Evolutionary conservation across 805 yeast species (phyloP).

Genomic region (Candida krabiensis): DNA sequence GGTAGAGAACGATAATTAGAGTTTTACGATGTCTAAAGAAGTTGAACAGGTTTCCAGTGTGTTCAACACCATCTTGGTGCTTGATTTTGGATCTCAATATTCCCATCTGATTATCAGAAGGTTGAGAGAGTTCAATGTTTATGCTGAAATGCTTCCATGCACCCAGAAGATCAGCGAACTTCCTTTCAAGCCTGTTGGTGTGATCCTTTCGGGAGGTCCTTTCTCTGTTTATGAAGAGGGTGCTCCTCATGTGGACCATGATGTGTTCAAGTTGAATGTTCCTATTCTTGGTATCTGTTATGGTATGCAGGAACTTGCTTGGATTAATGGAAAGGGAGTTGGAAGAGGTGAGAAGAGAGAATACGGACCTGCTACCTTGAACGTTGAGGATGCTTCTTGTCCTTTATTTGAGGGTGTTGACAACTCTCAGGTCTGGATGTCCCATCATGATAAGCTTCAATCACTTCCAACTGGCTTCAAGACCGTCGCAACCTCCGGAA

Average conservation of each 20-base stretch:
- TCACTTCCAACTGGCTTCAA: conserved; percentile 88
- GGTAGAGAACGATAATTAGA: too few relatives aligned
- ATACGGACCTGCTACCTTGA: conserved; percentile 94
- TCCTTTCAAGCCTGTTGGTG: conserved; percentile 94
- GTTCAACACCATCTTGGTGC: conserved; percentile 94
- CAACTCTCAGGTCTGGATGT: conserved; percentile 98
- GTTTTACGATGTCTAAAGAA: conserved; percentile 18
- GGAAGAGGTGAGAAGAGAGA: conserved; percentile 97
- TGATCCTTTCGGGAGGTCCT: conserved; percentile 95
- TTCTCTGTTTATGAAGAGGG: conserved; percentile 95
- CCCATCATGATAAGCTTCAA: conserved; percentile 94
- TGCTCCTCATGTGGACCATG: conserved; percentile 97
- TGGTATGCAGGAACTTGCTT: conserved; percentile 98
- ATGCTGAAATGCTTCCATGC: conserved; percentile 99
- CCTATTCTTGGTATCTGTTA: conserved; percentile 98
- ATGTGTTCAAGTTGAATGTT: conserved; percentile 82
- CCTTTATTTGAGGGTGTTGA: conserved; percentile 85
- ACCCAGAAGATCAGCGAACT: conserved; percentile 94
- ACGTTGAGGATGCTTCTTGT: conserved; percentile 67
- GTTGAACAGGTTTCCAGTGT: conserved; percentile 71
- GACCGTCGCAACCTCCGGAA: conserved; percentile 85
- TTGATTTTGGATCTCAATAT: conserved; percentile 98
- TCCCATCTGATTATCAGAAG: conserved; percentile 96
- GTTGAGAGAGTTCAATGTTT: conserved; percentile 94
- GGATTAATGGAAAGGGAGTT: conserved; percentile 94